phyloP scores from a whole-genome alignment of 2,329 filamentous ascomycete species.

The Annulohypoxylon truncatum region DNA sequence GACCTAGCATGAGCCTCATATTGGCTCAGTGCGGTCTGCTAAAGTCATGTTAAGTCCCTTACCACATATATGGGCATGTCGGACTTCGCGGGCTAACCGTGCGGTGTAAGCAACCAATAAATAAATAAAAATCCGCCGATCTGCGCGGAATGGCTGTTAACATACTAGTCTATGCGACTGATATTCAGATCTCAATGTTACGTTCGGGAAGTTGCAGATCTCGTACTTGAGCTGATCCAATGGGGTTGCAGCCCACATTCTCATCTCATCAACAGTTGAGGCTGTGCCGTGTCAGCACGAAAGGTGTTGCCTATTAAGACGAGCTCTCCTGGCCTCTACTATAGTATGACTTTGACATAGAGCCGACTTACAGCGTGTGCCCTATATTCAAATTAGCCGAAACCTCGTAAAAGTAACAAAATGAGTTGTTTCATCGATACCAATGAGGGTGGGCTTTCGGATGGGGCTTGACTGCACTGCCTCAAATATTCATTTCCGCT shows the following conservation, averaged over 20 bases:
- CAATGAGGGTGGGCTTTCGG: conserved; percentile 14
- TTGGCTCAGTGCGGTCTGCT: neutral
- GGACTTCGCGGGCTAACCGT: conserved; percentile 2
- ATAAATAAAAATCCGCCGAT: conserved; percentile 8
- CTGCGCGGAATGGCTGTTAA: conserved; percentile 7
- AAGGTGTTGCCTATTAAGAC: conserved; percentile 11
- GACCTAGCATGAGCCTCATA: conserved; percentile 9
- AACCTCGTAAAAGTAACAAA: conserved; percentile 7
- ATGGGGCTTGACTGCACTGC: conserved; percentile 25
- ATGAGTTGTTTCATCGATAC: conserved; percentile 29
- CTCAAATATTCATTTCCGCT: conserved; percentile 31
- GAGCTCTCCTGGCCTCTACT: neutral
- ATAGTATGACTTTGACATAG: too few relatives aligned
- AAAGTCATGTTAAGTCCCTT: neutral
- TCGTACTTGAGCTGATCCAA: conserved; percentile 26
- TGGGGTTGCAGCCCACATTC: conserved; percentile 11
- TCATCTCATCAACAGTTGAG: conserved; percentile 18
- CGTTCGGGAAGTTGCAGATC: conserved; percentile 15
- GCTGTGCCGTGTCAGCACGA: conserved; percentile 28
- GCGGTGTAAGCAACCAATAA: conserved; percentile 15
- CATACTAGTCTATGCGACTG: neutral
- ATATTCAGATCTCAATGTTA: conserved; percentile 9
- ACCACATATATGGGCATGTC: neutral
- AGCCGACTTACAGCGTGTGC: neutral
- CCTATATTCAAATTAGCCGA: neutral